Percentiles rank a stretch among this genome's conserved stretches.
Evolutionary conservation across 2,329 filamentous ascomycete species (phyloP).

Genomic region (Calonectria pteridis): DNA sequence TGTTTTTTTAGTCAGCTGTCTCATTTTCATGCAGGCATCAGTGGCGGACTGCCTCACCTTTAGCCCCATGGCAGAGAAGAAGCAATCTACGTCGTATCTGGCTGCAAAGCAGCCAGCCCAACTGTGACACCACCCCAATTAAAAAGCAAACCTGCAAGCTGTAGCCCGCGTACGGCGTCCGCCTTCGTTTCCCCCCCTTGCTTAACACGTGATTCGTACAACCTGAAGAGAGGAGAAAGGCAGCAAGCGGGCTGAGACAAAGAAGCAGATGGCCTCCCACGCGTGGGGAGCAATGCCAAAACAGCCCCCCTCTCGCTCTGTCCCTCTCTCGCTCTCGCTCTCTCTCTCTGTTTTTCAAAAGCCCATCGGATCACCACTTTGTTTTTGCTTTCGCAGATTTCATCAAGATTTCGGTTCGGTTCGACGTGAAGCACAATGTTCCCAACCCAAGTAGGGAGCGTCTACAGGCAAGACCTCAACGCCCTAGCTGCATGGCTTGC

Average conservation of each 20-base stretch:
- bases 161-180: not conserved
- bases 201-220: not conserved
- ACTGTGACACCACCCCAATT: slow-evolving; percentile 9
- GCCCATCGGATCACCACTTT: not conserved
- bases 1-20: too few relatives aligned
- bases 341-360: not conserved
- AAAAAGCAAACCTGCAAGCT: slow-evolving; percentile 1
- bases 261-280: not conserved
- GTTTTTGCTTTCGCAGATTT: not conserved
- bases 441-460: not conserved
- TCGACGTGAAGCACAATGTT: not conserved
- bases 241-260: not conserved
- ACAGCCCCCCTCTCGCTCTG: too few relatives aligned
- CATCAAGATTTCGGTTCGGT: not conserved
- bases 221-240: not conserved
- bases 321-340: not conserved
- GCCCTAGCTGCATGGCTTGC: not conserved
- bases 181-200: not conserved
- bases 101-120: not conserved
- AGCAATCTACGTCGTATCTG: not conserved
- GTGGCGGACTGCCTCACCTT: not conserved
- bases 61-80: not conserved
- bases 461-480: not conserved
- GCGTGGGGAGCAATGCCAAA: not conserved
- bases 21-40: not conserved